Evolutionary conservation across 306 rosid genomes (phyloP), one percentile per base, ranked within the genome.

Genomic region (Crotalaria pallida): DNA sequence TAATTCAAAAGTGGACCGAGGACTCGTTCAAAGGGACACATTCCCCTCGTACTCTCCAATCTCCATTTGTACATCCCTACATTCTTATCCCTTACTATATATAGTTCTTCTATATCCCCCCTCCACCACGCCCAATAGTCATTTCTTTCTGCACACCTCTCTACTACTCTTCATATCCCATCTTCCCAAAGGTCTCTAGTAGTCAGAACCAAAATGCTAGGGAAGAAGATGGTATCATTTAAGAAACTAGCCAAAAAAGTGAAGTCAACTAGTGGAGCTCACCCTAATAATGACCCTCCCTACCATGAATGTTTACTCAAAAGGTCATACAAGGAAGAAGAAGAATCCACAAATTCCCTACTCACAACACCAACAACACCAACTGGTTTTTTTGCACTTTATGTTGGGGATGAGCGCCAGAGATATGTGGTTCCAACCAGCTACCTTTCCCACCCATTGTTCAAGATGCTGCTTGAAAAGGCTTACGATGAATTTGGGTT

Each of bases 381-480:
- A 33, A 86, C 80, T 2, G 98, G 98, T 34, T 94, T 62, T 62
- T 76, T 94, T 22, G 96, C 92, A 2, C 44, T 90, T 33, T 94
- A 94, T 58, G 88, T 94, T 0, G 98, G 98, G 13, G 90, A 91
- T 6, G 96, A 94, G 51, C 78, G 74, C 8, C 87, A 67, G 12
- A 80, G 97, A 40, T 81, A 78, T 67, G 91, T 90, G 67, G 92
- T 94, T 29, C 94, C 88, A 3, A 94, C 91, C 5, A 77, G 86
- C 76, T 90, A 74, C 73, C 97, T 94, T 38, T 73, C 87, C 44
- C 98, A 90, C 52, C 98, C 98, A 1, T 84, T 94, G 16, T 88
- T 94, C 86, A 94, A 87, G 92, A 94, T 90, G 71, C 38, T 90
- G 73, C n/a, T 90, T 40, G 90, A 90, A 67, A 94, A 90, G 73